Evolutionary conservation across 768 basidiomycete species (phyloP).

Genomic region (Tylopilus vinaceipallidus): DNA sequence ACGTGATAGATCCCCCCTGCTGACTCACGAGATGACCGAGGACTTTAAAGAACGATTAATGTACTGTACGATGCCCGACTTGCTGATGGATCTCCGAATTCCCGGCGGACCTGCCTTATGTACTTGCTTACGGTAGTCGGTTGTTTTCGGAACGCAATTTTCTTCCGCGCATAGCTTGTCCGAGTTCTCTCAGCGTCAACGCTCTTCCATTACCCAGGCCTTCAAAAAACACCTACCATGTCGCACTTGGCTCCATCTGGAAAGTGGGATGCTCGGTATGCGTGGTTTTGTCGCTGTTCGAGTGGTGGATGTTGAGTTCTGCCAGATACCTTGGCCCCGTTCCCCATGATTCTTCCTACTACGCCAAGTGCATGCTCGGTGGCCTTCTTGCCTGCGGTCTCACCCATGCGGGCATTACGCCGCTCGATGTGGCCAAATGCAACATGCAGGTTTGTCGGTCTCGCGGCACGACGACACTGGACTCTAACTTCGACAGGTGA

Average conservation of each 20-base stretch:
- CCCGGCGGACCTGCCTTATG: no score
- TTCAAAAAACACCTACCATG: conserved; percentile 4
- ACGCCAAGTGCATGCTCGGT: conserved; percentile 12
- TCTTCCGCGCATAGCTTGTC: background rate
- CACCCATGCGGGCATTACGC: conserved; percentile 8
- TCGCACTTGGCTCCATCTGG: conserved; percentile 17
- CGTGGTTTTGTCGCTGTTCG: no score
- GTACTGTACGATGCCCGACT: no score
- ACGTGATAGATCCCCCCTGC: no score
- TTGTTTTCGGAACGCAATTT: conserved; percentile 10
- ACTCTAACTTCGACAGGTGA: conserved; percentile 48
- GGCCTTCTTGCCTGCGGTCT: conserved; percentile 8
- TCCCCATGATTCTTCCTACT: conserved; percentile 12
- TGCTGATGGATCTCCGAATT: no score
- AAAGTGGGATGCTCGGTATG: conserved; percentile 16
- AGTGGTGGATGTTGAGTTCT: no score
- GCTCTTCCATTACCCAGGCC: no score
- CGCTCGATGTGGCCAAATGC: conserved; percentile 9
- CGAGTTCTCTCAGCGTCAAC: background rate
- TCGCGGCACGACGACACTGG: no score
- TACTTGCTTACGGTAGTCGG: no score
- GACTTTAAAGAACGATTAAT: no score
- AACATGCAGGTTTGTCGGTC: conserved; percentile 8
- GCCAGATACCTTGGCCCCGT: conserved; percentile 11
- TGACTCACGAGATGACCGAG: no score